Percentiles rank a stretch among this genome's conserved stretches.
These are phyloP conservation scores for Lasiodiplodia gonubiensis DNA, from an alignment of 2,329 filamentous ascomycete genomes.

Conservation along the genomic window DNA sequence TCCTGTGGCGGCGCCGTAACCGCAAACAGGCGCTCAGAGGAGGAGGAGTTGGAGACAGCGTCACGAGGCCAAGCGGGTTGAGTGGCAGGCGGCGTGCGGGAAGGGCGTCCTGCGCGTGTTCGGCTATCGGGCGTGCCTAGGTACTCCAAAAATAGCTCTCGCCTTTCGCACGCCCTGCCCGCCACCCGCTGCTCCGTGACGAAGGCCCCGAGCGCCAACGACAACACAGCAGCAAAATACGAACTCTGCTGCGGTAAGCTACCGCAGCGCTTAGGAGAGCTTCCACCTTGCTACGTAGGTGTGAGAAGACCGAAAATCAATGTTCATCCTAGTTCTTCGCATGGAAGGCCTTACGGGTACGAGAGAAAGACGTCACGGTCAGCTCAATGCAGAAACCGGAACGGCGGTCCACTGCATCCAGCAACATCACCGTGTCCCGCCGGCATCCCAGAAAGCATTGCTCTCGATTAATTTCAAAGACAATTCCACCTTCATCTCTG, in stretches of 20 bases:
- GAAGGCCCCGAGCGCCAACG: constrained; percentile 2
- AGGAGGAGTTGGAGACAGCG: neutral
- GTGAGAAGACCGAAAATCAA: too few species aligned
- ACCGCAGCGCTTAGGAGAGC: constrained; percentile 14
- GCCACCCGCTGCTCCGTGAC: constrained; percentile 16
- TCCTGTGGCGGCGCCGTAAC: constrained; percentile 4
- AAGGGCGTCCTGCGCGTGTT: constrained; percentile 23
- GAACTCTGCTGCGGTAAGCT: constrained; percentile 9
- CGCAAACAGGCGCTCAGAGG: neutral
- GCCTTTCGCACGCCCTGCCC: neutral
- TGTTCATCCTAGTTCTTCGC: too few species aligned
- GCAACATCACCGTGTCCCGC: constrained; percentile 16
- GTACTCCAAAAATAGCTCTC: constrained; percentile 10
- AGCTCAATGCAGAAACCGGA: neutral
- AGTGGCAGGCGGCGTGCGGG: neutral
- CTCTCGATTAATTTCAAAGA: neutral
- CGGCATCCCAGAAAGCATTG: neutral
- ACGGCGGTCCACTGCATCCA: constrained; percentile 11
- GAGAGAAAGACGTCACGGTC: constrained; percentile 9
- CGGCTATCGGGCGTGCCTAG: constrained; percentile 16
- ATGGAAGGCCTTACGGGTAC: neutral
- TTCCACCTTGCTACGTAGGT: neutral
- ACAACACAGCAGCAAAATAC: constrained; percentile 20
- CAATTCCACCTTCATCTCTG: constrained; percentile 1
- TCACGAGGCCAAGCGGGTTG: constrained; percentile 7